These are phyloP conservation scores for Sanghuangporus weigelae DNA, from an alignment of 1,284 basidiomycete genomes.

Conservation along the genomic window DNA sequence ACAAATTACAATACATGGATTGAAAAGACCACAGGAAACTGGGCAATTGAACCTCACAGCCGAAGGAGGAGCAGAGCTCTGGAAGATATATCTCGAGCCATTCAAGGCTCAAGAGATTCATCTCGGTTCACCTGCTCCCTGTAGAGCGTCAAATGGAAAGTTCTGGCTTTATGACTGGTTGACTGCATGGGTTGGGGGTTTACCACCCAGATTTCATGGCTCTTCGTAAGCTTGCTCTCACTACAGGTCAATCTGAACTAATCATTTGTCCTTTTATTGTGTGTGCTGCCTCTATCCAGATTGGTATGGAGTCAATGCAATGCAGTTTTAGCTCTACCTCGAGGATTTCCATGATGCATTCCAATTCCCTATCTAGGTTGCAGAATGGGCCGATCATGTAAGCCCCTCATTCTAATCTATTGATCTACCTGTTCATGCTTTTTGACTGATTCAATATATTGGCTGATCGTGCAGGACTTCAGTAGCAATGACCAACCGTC, in stretches of 20 bases:
- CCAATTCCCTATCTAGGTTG: slow-evolving; percentile 36
- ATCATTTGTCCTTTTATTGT: not conserved
- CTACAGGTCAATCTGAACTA: not conserved
- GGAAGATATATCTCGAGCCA: slow-evolving; percentile 32
- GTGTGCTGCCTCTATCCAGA: slow-evolving; percentile 16
- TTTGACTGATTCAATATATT: too few species aligned
- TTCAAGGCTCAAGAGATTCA: slow-evolving; percentile 29
- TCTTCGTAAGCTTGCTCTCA: slow-evolving; percentile 26
- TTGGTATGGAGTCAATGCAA: slow-evolving; percentile 37
- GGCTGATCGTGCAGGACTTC: slow-evolving; percentile 28
- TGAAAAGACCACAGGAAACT: slow-evolving; percentile 24
- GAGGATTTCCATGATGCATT: slow-evolving; percentile 35
- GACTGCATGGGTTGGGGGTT: slow-evolving; percentile 30
- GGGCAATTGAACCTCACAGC: slow-evolving; percentile 31
- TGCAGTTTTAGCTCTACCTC: slow-evolving; percentile 34
- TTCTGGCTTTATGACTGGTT: slow-evolving; percentile 38
- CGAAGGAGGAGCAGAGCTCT: slow-evolving; percentile 27
- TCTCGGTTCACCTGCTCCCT: slow-evolving; percentile 38
- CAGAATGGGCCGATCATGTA: slow-evolving; percentile 34
- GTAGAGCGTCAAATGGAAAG: slow-evolving; percentile 34
- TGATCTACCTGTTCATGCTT: too few species aligned
- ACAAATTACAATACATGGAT: not conserved
- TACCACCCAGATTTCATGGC: slow-evolving; percentile 39
- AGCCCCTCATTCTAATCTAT: too few species aligned
- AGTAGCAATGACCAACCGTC: slow-evolving; percentile 31